Conservation (phyloP, 768 basidiomycete genomes). For the Lactarius indigo region DNA sequence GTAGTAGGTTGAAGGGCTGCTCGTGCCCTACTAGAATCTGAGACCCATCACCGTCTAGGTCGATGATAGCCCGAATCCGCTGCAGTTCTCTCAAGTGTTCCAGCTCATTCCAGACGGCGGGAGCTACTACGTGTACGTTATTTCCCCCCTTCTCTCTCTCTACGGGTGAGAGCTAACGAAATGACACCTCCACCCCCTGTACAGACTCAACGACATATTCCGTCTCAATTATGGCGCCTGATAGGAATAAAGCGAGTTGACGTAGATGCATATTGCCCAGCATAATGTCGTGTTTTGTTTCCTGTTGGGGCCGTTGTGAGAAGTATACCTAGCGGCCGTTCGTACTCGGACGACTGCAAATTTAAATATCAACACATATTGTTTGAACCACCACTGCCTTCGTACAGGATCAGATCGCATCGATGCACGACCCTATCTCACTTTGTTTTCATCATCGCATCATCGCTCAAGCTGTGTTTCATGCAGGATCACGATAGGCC, state of each 20-base stretch:
- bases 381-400: neutral
- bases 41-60: constrained; percentile 46
- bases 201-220: constrained; percentile 86
- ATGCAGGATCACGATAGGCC: neutral
- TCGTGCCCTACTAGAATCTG: neutral
- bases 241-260: constrained; percentile 2
- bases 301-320: neutral
- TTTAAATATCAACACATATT: neutral
- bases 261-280: constrained; percentile 13
- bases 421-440: neutral
- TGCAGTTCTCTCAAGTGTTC: constrained; percentile 92
- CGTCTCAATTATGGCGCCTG: constrained; percentile 71
- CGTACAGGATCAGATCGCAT: neutral
- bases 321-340: constrained; percentile 15
- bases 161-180: neutral
- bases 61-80: constrained; percentile 73
- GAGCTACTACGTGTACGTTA: constrained; percentile 82
- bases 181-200: constrained; percentile 6
- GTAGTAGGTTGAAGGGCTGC: constrained; percentile 44
- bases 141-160: neutral
- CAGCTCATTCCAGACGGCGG: constrained; percentile 74
- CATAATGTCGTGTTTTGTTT: neutral
- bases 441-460: neutral
- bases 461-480: neutral
- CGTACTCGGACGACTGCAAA: neutral